Evolutionary conservation across 2,329 filamentous ascomycete species (phyloP), one percentile per base, ranked within the genome.

Genomic region (Dothistroma septosporum): DNA sequence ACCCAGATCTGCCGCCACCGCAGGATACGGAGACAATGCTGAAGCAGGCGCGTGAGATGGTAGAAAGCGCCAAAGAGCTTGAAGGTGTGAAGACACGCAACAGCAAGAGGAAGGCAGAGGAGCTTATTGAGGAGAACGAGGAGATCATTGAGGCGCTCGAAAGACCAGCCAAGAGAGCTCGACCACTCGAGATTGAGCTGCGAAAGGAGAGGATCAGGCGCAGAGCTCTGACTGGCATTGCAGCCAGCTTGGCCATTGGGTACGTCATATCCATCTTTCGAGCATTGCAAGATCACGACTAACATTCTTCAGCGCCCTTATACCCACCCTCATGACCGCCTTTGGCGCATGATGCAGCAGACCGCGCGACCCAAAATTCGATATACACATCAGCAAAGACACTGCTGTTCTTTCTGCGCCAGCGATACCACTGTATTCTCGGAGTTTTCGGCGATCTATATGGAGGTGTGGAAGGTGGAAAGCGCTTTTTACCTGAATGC

Each of bases 201-300:
- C 88, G 88, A 76, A 92, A 91, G 78, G 89, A 95, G 77, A 89
- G 87, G 72, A 91, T 97, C 66, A 88, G 91, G 77, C 91, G 87
- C 76, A 86, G 92, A 72, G 91, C 94, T 52, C 80, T 96, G 63
- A 83, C 96, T 64, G 93, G 94, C 61, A 85, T 97, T 57, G 90
- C 88, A 64, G 91, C 91, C 60, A 94, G 91, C 52, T 83, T 97
- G 74, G 91, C 90, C 60, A 84, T 97, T 75, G 92, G 92, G 94
- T 97, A 85, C 80, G 92, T 88, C 58, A 32, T 58, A 16, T 49
- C 52, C 11, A 31, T 19, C 22, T 11, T 37, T 32, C n/a, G 14
- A 55, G 49, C 48, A 10, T 22, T 28, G 56, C 31, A 37, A 41
- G 31, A 52, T 53, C 48, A 6, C 10, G 4, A 31, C 48, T 67